These are phyloP conservation scores for Apiosordaria backusii DNA, from an alignment of 495 filamentous ascomycete species.

Conservation along the genomic window DNA sequence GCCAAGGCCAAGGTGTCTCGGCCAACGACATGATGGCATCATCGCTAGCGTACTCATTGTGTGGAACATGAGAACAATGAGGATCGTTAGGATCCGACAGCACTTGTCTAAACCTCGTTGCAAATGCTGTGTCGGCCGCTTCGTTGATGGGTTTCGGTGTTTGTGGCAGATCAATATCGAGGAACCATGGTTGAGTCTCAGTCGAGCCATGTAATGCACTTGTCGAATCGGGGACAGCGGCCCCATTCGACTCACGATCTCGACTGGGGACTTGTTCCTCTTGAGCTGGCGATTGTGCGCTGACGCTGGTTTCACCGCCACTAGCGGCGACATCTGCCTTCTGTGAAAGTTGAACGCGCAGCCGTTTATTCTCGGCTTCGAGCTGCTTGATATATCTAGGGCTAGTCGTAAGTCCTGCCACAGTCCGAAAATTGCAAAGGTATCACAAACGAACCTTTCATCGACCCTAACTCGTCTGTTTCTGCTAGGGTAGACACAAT, in stretches of 20 bases:
- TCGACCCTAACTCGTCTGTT: background rate
- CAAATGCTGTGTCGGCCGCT: constrained; percentile 4
- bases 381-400: constrained; percentile 10
- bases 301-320: background rate
- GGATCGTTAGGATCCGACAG: constrained; percentile 1
- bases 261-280: background rate
- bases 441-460: background rate
- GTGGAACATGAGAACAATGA: constrained; percentile 6
- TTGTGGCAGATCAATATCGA: constrained; percentile 9
- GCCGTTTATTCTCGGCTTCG: constrained; percentile 9
- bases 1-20: constrained; percentile 6
- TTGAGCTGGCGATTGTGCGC: background rate
- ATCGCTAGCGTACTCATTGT: constrained; percentile 11
- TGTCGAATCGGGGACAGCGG: background rate
- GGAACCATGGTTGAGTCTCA: constrained; percentile 7
- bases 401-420: background rate
- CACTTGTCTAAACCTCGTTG: constrained; percentile 5
- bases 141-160: constrained; percentile 13
- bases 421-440: background rate
- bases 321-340: background rate
- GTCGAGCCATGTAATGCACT: background rate
- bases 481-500: constrained; percentile 4
- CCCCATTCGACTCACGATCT: background rate
- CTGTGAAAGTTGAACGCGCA: background rate
- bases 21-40: constrained; percentile 10